Evolutionary conservation across 1,139 yeast genomes (phyloP), one percentile per base, ranked within the genome.

Genomic region (Saccharomyces hybrid): DNA sequence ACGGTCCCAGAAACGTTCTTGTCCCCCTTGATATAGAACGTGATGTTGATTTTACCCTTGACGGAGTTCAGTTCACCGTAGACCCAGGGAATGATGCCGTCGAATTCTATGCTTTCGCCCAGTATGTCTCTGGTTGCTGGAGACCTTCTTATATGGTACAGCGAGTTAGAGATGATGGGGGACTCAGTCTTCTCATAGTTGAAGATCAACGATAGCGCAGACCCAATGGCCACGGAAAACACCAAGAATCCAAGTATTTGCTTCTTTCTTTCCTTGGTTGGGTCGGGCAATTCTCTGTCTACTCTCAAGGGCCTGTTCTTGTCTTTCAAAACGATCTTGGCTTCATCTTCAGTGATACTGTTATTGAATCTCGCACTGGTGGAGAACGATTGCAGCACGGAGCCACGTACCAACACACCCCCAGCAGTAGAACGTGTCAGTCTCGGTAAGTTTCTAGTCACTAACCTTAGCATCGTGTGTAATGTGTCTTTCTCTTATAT

Each of bases 131-230:
- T 75, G n/a, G 90, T 93, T 50, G 73, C 62, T n/a, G 78, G 76
- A 2, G 95, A 85, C 66, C 97, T 78, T 66, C 98, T 81, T 62
- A 93, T 74, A 57, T 88, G 86, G 70, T 88, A 90, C 68, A 93
- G 74, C 2, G 96, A 85, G n/a, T 96, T 90, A 47, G 86, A 80
- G 60, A 90, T 86, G 55, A 91, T 81, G 1, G 98, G 97, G 7
- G 96, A 87, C 54, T 86, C 82, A 25, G 90, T 83, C 70, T 89
- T 91, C 68, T 93, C 98, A 73, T 91, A 91, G 75, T 93, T 90
- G 78, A 91, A 84, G 62, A 90, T 87, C 44, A 87, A 78, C 25
- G 79, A 78, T 61, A 91, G 78, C 5, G 93, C 76, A 6, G 81
- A 73, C 8, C 82, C 79, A 74, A 89, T 85, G 25, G 86, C 80